A percentile compares a stretch with the other conserved stretches of the same genome.
These are phyloP conservation scores for Huntiella moniliformis DNA, from an alignment of 2,329 filamentous ascomycete species.

Conservation along the genomic window DNA sequence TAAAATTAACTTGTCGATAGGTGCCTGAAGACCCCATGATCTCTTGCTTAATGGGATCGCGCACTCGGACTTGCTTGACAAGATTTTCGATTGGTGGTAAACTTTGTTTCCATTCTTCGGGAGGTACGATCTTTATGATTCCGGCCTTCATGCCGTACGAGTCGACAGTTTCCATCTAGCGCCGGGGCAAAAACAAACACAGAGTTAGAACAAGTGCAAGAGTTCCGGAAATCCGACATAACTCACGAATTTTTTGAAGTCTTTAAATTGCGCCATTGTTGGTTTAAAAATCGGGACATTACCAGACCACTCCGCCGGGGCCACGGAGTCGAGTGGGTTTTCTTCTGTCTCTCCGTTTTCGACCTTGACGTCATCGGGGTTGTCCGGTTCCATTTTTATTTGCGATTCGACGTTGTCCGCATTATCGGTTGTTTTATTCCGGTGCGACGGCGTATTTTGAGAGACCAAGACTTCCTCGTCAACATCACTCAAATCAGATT, in stretches of 20 bases:
- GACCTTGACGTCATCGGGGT: not conserved
- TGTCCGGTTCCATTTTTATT: not conserved
- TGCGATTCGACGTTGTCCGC: not conserved
- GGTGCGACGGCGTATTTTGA: conserved; percentile 12
- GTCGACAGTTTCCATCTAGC: conserved; percentile 63
- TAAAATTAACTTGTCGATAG: conserved; percentile 91
- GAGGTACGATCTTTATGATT: conserved; percentile 89
- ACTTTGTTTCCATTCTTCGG: conserved; percentile 74
- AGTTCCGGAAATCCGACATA: not conserved
- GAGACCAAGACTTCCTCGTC: conserved; percentile 32
- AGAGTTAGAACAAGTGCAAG: not conserved
- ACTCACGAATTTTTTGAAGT: conserved; percentile 77
- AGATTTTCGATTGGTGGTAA: conserved; percentile 65
- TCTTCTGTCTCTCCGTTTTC: conserved; percentile 20
- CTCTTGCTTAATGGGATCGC: conserved; percentile 94
- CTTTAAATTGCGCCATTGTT: conserved; percentile 83
- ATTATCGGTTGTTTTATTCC: not conserved
- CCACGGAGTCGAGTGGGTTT: conserved; percentile 52
- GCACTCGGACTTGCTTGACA: conserved; percentile 80
- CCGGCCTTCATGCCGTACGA: conserved; percentile 93
- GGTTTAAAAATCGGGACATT: conserved; percentile 88
- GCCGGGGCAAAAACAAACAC: conserved; percentile 1
- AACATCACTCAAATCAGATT: conserved; percentile 48
- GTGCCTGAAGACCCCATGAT: conserved; percentile 91
- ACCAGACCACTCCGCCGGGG: conserved; percentile 78